Percentiles rank a stretch among this genome's conserved stretches.
These are phyloP conservation scores for Endocalyx cinctus DNA, from an alignment of 2,329 filamentous ascomycete genomes.

Conservation along the genomic window DNA sequence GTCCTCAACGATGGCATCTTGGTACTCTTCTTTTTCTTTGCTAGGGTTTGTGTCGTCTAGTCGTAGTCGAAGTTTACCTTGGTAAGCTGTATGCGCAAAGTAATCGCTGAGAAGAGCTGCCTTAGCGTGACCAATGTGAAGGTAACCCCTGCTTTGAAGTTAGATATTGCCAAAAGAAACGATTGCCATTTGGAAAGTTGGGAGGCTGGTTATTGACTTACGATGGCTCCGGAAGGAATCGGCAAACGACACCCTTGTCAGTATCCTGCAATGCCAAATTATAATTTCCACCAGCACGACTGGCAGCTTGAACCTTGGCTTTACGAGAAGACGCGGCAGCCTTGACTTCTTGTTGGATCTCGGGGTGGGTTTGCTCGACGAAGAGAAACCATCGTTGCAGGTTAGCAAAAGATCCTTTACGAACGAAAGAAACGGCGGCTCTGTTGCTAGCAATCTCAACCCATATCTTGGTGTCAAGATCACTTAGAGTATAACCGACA, in stretches of 20 bases:
- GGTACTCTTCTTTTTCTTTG: constrained; percentile 95
- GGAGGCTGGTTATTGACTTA: constrained; percentile 38
- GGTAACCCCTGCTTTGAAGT: constrained; percentile 57
- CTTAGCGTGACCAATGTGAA: constrained; percentile 95
- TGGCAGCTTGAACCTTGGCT: constrained; percentile 63
- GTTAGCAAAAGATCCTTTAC: constrained; percentile 72
- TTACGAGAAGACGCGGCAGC: constrained; percentile 63
- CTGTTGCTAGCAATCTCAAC: constrained; percentile 77
- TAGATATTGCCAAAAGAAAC: constrained; percentile 1
- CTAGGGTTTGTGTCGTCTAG: constrained; percentile 97
- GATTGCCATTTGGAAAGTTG: constrained; percentile 1
- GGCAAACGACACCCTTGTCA: constrained; percentile 82
- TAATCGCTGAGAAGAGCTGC: constrained; percentile 92
- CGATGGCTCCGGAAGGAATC: constrained; percentile 93
- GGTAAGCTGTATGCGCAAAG: constrained; percentile 90
- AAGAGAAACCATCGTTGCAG: constrained; percentile 83
- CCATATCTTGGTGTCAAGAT: constrained; percentile 80
- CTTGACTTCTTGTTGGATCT: constrained; percentile 68
- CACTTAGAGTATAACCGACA: constrained; percentile 71
- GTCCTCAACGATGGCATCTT: constrained; percentile 91
- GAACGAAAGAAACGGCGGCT: constrained; percentile 75
- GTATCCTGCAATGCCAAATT: constrained; percentile 82
- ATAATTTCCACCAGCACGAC: constrained; percentile 79
- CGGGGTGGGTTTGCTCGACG: constrained; percentile 75
- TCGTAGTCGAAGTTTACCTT: constrained; percentile 83